Evolutionary conservation across 257 asterid species (phyloP).

Genomic region (Forsythia viridissima): DNA sequence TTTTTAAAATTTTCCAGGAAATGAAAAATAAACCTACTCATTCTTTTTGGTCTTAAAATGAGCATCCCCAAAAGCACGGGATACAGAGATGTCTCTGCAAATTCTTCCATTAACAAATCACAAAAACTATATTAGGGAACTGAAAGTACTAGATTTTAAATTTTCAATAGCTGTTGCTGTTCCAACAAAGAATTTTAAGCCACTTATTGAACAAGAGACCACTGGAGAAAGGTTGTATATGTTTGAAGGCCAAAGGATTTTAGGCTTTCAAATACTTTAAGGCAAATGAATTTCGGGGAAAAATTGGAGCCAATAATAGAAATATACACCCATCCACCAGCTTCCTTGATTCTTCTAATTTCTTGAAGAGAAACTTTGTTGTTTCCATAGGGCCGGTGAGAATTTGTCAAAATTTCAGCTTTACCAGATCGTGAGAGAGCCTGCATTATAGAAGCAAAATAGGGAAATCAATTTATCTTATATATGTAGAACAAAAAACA

Average conservation of each 20-base stretch:
- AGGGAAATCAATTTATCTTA: neutral
- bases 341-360: constrained; percentile 73
- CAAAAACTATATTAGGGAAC: neutral
- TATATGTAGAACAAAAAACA: neutral
- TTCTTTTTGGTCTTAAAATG: constrained; percentile 80
- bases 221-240: too few relatives aligned
- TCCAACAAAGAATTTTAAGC: too few relatives aligned
- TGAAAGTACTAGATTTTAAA: neutral
- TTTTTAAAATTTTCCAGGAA: constrained; percentile 7
- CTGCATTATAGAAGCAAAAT: constrained; percentile 34
- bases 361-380: constrained; percentile 63
- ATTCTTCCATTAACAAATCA: constrained; percentile 67
- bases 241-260: neutral
- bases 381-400: constrained; percentile 91
- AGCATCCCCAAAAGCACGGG: constrained; percentile 94
- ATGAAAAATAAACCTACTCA: constrained; percentile 51
- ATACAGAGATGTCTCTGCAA: constrained; percentile 87
- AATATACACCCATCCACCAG: constrained; percentile 97
- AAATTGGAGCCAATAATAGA: constrained; percentile 16
- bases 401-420: constrained; percentile 58
- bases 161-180: too few relatives aligned
- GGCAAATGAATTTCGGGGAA: neutral
- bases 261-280: neutral
- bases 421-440: constrained; percentile 82
- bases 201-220: too few relatives aligned